phyloP scores from a whole-genome alignment of 2,329 filamentous ascomycete genomes.

The Colletotrichum neosansevieriae region DNA sequence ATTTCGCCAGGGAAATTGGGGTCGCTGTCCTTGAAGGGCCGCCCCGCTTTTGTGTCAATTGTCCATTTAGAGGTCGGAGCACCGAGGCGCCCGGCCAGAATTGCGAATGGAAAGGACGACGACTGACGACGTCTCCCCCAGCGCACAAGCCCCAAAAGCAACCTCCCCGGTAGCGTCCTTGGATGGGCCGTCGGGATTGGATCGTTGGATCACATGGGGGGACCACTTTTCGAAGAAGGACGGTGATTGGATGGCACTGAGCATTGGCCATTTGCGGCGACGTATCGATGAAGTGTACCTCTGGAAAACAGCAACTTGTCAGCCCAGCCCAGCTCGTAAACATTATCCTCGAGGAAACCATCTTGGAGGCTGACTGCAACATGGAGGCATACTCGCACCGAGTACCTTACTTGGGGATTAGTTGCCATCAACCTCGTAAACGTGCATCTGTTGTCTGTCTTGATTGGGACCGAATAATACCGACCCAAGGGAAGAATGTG shows the following conservation, averaged over 20 bases:
- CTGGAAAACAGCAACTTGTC: neutral
- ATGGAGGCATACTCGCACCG: neutral
- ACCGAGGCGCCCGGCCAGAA: constrained; percentile 3
- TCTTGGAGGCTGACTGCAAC: neutral
- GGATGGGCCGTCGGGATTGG: constrained; percentile 25
- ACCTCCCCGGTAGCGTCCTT: constrained; percentile 7
- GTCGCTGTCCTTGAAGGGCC: neutral
- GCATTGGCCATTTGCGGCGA: constrained; percentile 23
- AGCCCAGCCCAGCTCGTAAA: constrained; percentile 4
- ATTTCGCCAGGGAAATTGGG: constrained; percentile 38
- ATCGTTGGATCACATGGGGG: constrained; percentile 19
- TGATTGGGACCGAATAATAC: constrained; percentile 10
- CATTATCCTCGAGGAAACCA: neutral
- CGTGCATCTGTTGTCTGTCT: neutral
- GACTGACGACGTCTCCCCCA: neutral
- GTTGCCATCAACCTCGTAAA: constrained; percentile 8
- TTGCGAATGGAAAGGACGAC: too few species aligned
- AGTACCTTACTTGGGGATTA: neutral
- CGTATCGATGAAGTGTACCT: constrained; percentile 1
- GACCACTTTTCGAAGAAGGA: constrained; percentile 5
- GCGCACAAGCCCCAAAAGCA: neutral
- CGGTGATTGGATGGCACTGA: constrained; percentile 22
- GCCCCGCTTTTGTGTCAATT: constrained; percentile 17
- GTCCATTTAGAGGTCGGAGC: constrained; percentile 11
- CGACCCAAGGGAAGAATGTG: constrained; percentile 25